These are phyloP conservation scores for Magnolia officinalis DNA, from an alignment of 164 flowering plant species.

Conservation along the genomic window DNA sequence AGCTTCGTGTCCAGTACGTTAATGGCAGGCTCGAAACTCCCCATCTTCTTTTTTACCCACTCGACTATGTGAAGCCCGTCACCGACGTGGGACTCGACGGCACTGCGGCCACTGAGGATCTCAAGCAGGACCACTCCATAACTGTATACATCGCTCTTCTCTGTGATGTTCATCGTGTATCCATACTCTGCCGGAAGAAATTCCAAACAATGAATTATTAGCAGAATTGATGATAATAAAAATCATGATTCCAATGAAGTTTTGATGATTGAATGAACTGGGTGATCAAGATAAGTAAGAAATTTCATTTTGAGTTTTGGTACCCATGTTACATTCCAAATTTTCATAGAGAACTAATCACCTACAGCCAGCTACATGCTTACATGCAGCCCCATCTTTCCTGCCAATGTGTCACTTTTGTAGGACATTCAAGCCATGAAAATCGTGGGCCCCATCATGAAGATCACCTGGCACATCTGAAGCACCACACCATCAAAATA, in stretches of 20 bases:
- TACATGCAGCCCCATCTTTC: no score
- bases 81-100: slow-evolving; percentile 56
- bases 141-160: slow-evolving; percentile 98
- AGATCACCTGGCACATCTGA: no score
- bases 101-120: slow-evolving; percentile 80
- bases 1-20: slow-evolving; percentile 74
- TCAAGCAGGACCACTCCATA: slow-evolving; percentile 90
- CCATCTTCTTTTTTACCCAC: slow-evolving; percentile 96
- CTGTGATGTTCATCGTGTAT: slow-evolving; percentile 93
- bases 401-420: no score
- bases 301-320: no score
- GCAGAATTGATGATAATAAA: background rate
- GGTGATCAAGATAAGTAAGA: background rate
- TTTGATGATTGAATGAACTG: background rate
- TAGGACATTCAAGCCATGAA: no score
- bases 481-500: no score
- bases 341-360: no score
- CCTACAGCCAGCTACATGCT: no score
- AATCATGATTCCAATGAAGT: background rate
- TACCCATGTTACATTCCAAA: no score
- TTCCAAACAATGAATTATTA: background rate
- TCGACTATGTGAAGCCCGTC: slow-evolving; percentile 92
- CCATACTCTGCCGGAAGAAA: slow-evolving; percentile 72
- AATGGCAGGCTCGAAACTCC: slow-evolving; percentile 77
- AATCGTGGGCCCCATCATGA: no score